Evolutionary conservation across 2,329 filamentous ascomycete genomes (phyloP).

Genomic region (Hypoxylon sp.): DNA sequence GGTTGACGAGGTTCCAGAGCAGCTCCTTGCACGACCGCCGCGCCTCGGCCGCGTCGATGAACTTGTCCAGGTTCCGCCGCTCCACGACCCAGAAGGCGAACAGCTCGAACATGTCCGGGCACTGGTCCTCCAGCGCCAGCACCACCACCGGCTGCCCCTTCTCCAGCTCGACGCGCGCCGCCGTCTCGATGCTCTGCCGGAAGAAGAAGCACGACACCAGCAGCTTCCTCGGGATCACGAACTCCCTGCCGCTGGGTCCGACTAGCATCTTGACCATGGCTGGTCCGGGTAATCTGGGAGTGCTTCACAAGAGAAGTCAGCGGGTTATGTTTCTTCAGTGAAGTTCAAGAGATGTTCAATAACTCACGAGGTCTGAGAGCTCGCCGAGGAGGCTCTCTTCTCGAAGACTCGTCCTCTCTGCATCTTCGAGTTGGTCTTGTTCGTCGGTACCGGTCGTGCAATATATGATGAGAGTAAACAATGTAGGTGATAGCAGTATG

Average conservation of each 20-base stretch:
- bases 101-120: constrained; percentile 47
- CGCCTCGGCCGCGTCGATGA: constrained; percentile 41
- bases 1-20: constrained; percentile 63
- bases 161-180: constrained; percentile 37
- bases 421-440: constrained; percentile 22
- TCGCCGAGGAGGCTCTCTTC: constrained; percentile 27
- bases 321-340: not conserved
- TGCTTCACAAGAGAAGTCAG: constrained; percentile 3
- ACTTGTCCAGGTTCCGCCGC: constrained; percentile 38
- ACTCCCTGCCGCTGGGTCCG: constrained; percentile 41
- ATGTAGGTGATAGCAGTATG: not conserved
- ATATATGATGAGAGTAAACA: constrained; percentile 2
- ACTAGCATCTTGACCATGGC: constrained; percentile 45
- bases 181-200: constrained; percentile 35
- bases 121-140: constrained; percentile 45
- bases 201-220: constrained; percentile 45
- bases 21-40: constrained; percentile 49
- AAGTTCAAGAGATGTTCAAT: not conserved
- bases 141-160: constrained; percentile 36
- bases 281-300: constrained; percentile 31
- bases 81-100: constrained; percentile 47
- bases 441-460: constrained; percentile 1
- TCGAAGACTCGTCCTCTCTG: constrained; percentile 27
- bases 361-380: constrained; percentile 37
- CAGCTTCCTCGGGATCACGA: constrained; percentile 43